Evolutionary conservation across 441 rosid genomes (phyloP).

Genomic region (Corymbia citriodora): DNA sequence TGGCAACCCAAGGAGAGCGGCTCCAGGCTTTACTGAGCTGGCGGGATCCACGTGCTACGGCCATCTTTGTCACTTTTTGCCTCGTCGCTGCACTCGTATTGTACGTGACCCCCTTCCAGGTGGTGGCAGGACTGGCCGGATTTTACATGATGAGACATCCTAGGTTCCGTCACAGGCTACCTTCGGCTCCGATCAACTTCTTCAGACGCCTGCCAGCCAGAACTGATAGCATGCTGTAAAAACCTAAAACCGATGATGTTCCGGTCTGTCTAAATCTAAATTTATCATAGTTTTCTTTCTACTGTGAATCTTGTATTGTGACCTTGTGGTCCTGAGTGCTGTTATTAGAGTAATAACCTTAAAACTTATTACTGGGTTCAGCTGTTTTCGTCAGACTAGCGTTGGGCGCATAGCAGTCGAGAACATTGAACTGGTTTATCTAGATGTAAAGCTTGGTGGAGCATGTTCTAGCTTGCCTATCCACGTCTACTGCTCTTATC

Average conservation of each 20-base stretch:
- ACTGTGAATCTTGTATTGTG: neutral
- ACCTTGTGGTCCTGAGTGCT: neutral
- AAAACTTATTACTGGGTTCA: neutral
- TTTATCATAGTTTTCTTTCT: neutral
- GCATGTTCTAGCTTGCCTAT: neutral
- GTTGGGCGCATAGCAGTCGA: neutral
- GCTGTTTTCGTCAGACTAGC: neutral
- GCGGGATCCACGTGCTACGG: constrained; percentile 90
- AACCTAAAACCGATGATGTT: neutral
- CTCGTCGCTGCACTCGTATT: constrained; percentile 69
- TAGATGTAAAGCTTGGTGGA: neutral
- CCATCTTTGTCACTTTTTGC: constrained; percentile 60
- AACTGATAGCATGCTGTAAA: constrained; percentile 79
- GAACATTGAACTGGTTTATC: neutral
- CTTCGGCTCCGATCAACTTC: constrained; percentile 84
- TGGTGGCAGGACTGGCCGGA: constrained; percentile 66
- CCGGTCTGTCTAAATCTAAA: neutral
- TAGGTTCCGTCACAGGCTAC: constrained; percentile 74
- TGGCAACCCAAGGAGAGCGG: constrained; percentile 92
- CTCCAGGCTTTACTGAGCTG: constrained; percentile 81
- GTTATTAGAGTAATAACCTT: neutral
- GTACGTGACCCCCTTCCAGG: constrained; percentile 89
- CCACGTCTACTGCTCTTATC: neutral
- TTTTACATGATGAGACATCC: constrained; percentile 88
- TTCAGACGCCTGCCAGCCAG: constrained; percentile 83